phyloP scores from a whole-genome alignment of 768 basidiomycete species.

The Psilocybe subaeruginosa region DNA sequence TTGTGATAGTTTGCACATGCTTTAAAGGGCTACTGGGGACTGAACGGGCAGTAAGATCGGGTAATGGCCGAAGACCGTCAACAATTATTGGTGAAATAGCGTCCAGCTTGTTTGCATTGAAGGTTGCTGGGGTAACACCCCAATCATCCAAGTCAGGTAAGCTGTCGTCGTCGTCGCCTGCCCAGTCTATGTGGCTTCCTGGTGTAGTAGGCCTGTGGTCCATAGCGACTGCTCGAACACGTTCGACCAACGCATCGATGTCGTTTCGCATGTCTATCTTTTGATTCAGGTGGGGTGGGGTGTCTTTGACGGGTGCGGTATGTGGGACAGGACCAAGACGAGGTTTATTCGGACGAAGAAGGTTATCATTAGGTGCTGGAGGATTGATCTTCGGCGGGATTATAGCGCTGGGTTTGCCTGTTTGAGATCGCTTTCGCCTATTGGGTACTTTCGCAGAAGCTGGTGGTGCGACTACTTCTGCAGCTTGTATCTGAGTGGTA shows the following conservation, averaged over 20 bases:
- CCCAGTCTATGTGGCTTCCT: conserved; percentile 87
- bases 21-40: conserved; percentile 18
- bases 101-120: conserved; percentile 32
- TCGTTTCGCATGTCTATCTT: conserved; percentile 58
- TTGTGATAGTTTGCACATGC: not conserved
- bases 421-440: conserved; percentile 55
- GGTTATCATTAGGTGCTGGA: conserved; percentile 34
- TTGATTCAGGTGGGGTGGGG: conserved; percentile 56
- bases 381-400: conserved; percentile 34
- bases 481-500: conserved; percentile 23
- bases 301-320: conserved; percentile 52
- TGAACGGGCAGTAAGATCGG: conserved; percentile 39
- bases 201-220: conserved; percentile 69
- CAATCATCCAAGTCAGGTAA: conserved; percentile 87
- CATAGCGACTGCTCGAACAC: conserved; percentile 75
- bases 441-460: conserved; percentile 43
- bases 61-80: conserved; percentile 62
- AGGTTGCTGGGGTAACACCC: conserved; percentile 60
- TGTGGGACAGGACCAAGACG: conserved; percentile 35
- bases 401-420: conserved; percentile 28
- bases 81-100: conserved; percentile 72
- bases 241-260: conserved; percentile 80
- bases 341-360: conserved; percentile 33
- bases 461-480: conserved; percentile 23
- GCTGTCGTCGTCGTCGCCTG: conserved; percentile 82